A percentile compares a stretch with the other conserved stretches of the same genome.
phyloP scores from a whole-genome alignment of 768 basidiomycete species.

The Lactarius pseudohatsudake region DNA sequence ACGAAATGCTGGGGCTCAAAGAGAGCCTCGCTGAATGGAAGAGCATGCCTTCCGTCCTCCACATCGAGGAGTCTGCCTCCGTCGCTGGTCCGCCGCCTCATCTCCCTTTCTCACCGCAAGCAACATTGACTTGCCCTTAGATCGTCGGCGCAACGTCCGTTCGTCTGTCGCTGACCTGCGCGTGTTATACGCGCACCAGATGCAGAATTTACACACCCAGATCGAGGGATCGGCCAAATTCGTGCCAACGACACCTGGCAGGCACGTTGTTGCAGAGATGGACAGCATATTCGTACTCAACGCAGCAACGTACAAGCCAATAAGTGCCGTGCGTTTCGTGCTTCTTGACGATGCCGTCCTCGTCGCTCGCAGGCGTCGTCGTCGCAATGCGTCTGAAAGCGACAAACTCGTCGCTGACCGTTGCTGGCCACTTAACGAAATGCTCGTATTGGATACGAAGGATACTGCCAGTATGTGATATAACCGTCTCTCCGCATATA shows the following conservation, averaged over 20 bases:
- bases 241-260: constrained; percentile 84
- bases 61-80: constrained; percentile 80
- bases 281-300: constrained; percentile 83
- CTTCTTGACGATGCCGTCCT: constrained; percentile 89
- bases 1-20: constrained; percentile 96
- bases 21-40: constrained; percentile 94
- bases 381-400: constrained; percentile 55
- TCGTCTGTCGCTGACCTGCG: constrained; percentile 96
- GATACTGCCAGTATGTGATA: constrained; percentile 72
- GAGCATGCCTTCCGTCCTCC: constrained; percentile 88
- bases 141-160: constrained; percentile 63
- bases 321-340: constrained; percentile 85
- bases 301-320: constrained; percentile 91
- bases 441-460: constrained; percentile 94
- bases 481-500: neutral
- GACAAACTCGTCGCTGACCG: constrained; percentile 87
- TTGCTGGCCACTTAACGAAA: constrained; percentile 92
- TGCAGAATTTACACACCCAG: constrained; percentile 84
- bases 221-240: constrained; percentile 97
- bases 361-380: constrained; percentile 74
- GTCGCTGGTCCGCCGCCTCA: constrained; percentile 45
- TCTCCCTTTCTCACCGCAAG: constrained; percentile 18
- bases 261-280: constrained; percentile 87
- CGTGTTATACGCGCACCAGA: constrained; percentile 91
- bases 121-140: constrained; percentile 31